phyloP scores from a whole-genome alignment of 2,329 filamentous ascomycete species.

The Neopestalotiopsis clavispora region DNA sequence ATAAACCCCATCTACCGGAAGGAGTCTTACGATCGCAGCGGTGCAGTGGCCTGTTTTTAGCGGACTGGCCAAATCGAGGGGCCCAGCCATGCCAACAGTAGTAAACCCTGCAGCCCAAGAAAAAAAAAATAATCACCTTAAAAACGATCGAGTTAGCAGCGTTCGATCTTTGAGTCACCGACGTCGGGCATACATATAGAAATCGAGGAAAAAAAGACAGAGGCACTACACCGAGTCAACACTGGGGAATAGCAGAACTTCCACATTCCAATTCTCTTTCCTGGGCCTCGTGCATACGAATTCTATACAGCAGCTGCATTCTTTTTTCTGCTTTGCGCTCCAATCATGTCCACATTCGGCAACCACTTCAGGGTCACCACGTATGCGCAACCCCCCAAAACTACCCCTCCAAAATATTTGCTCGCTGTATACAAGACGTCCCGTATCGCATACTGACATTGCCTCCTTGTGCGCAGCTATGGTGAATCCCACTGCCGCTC shows the following conservation, averaged over 20 bases:
- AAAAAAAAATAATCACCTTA: neutral
- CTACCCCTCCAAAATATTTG: neutral
- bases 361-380: conserved; percentile 82
- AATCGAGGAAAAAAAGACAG: neutral
- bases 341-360: conserved; percentile 85
- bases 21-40: conserved; percentile 6
- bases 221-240: neutral
- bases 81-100: neutral
- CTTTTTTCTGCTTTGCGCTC: conserved; percentile 20
- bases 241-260: neutral
- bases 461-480: conserved; percentile 54
- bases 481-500: conserved; percentile 90
- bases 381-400: conserved; percentile 45
- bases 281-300: neutral
- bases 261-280: neutral
- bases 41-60: conserved; percentile 4
- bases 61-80: neutral
- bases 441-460: conserved; percentile 16
- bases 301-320: neutral
- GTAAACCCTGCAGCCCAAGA: conserved; percentile 4
- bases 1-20: neutral
- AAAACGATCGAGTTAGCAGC: neutral
- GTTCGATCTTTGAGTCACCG: conserved; percentile 3
- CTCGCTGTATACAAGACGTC: neutral
- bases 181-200: conserved; percentile 1